Evolutionary conservation across 768 basidiomycete genomes (phyloP), one percentile per base, ranked within the genome.

Genomic region (Fomitopsis serialis): DNA sequence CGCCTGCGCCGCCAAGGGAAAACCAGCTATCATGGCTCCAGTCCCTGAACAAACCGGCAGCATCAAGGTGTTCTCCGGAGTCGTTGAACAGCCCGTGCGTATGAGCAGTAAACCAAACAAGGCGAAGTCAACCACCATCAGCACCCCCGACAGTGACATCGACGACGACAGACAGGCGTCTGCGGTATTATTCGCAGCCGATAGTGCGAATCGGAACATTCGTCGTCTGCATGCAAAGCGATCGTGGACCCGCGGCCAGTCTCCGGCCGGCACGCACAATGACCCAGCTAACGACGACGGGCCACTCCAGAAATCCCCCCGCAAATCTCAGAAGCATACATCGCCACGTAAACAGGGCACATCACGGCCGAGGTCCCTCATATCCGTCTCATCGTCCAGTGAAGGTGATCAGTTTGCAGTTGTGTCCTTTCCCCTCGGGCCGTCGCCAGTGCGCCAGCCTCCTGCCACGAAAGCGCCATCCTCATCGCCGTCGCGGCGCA

Each of bases 291-390:
- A 6, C 7, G 5, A 11, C 45, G 45, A 11, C 47, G 25, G n/a
- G 19, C 21, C 6, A 7, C 29, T 7, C 4, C 34, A 27, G 34
- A 12, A 17, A 23, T 50, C 11, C 48, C 53, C 2, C 54, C 54
- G 10, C 49, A 58, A 0, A 57, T 59, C 32, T 37, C 52, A 3
- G 45, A 46, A 29, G 5, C 29, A 61, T 13, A 69, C 70, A 45
- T 71, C 70, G 1, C 70, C 68, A 9, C 68, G 66, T n/a, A 66
- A 66, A 37, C 64, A 61, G 7, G 43, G 45, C 21, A 51, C 60
- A 25, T 65, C 48, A 36, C 3, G 15, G 21, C 48, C 25, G 32
- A 19, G 3, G 10, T 21, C 48, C 12, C 22, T 15, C 4, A 17
- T 45, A 17, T 29, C 29, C 40, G n/a, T n/a, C 10, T 12, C 19